A percentile compares a stretch with the other conserved stretches of the same genome.
Evolutionary conservation across 495 filamentous ascomycete genomes (phyloP).

Genomic region (Staphylotrichum tortipilum): DNA sequence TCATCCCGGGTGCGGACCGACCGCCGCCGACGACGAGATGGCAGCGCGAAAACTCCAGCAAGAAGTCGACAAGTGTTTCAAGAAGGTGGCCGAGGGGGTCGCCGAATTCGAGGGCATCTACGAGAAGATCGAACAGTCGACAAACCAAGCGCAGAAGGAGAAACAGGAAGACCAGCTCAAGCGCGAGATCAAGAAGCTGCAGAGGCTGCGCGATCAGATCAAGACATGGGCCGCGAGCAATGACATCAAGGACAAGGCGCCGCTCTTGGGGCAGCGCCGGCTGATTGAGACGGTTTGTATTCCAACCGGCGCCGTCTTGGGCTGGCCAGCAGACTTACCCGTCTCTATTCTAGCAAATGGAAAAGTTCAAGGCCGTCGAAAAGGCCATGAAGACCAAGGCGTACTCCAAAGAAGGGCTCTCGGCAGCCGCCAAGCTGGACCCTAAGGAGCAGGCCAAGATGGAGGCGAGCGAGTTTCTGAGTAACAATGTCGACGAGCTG

Average conservation of each 20-base stretch:
- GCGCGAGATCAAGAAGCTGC: slow-evolving; percentile 99
- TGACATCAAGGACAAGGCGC: slow-evolving; percentile 98
- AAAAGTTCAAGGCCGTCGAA: slow-evolving; percentile 99
- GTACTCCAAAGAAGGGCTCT: slow-evolving; percentile 95
- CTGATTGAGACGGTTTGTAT: slow-evolving; percentile 81
- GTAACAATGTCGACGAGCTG: slow-evolving; percentile 81
- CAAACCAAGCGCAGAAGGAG: slow-evolving; percentile 91
- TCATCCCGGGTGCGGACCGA: neutral
- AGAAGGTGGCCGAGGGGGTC: slow-evolving; percentile 91
- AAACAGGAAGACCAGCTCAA: slow-evolving; percentile 96
- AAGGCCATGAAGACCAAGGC: slow-evolving; percentile 99
- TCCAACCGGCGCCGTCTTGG: neutral
- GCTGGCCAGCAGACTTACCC: slow-evolving; percentile 7
- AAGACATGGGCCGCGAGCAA: slow-evolving; percentile 96
- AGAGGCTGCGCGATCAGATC: slow-evolving; percentile 94
- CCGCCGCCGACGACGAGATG: slow-evolving; percentile 49
- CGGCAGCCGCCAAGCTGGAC: slow-evolving; percentile 82
- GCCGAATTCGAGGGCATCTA: slow-evolving; percentile 83
- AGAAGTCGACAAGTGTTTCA: slow-evolving; percentile 98
- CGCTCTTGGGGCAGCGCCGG: slow-evolving; percentile 83
- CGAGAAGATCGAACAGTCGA: slow-evolving; percentile 87
- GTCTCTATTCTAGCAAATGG: slow-evolving; percentile 83
- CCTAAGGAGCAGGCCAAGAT: slow-evolving; percentile 89
- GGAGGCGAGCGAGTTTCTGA: slow-evolving; percentile 76
- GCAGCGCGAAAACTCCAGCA: slow-evolving; percentile 90